These are phyloP conservation scores for Talaromyces nanjingensis DNA, from an alignment of 495 filamentous ascomycete species.

Conservation along the genomic window DNA sequence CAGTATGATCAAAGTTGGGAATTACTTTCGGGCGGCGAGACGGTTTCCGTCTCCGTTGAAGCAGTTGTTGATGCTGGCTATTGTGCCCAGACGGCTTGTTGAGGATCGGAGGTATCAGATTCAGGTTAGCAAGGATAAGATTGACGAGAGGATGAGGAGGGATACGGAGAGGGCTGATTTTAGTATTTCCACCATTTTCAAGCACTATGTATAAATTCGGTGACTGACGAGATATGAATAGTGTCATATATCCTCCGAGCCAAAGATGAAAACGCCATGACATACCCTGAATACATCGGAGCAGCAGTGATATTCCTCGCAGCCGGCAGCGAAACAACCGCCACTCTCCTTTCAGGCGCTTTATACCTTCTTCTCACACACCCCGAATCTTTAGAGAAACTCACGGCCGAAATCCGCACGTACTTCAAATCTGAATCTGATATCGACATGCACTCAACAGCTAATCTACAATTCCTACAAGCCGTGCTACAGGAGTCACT, in stretches of 20 bases:
- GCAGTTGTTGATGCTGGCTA: not conserved
- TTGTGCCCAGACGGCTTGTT: not conserved
- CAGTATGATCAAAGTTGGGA: not conserved
- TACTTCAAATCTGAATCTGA: conserved; percentile 23
- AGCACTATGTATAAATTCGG: no score
- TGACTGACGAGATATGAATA: not conserved
- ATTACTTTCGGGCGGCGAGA: not conserved
- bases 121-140: conserved; percentile 32
- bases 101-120: conserved; percentile 7
- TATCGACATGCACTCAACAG: conserved; percentile 24
- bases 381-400: conserved; percentile 21
- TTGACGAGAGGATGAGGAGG: conserved; percentile 29
- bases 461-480: conserved; percentile 38
- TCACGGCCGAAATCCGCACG: conserved; percentile 34
- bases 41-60: conserved; percentile 2
- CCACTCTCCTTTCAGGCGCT: conserved; percentile 36
- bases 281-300: conserved; percentile 30
- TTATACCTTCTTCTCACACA: conserved; percentile 22
- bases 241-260: conserved; percentile 28
- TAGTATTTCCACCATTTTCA: not conserved
- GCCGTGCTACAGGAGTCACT: conserved; percentile 46
- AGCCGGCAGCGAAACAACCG: conserved; percentile 54
- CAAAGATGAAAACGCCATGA: conserved; percentile 22
- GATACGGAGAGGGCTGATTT: conserved; percentile 28
- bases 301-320: conserved; percentile 33